These are phyloP conservation scores for Globisporangium abappressorium DNA, from an alignment of 352 stramenopile species.

Conservation along the genomic window DNA sequence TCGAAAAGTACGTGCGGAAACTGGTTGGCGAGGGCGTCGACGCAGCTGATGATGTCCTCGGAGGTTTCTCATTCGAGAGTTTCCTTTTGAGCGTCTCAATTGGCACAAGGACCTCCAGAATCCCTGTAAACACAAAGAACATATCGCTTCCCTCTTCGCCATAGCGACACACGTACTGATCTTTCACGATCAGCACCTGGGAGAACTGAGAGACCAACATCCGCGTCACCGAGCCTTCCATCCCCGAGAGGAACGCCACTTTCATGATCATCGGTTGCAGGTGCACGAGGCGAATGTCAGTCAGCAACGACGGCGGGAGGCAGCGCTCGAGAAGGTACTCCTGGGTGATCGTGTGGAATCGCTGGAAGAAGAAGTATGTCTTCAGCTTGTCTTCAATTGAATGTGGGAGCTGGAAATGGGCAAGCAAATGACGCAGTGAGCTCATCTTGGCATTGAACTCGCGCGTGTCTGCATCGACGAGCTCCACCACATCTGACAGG, in stretches of 20 bases:
- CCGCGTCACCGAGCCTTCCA: slow-evolving; percentile 46
- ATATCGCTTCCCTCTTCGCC: slow-evolving; percentile 53
- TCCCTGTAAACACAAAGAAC: slow-evolving; percentile 60
- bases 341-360: slow-evolving; percentile 59
- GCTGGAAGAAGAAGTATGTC: slow-evolving; percentile 66
- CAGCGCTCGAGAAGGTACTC: slow-evolving; percentile 48
- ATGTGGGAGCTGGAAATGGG: slow-evolving; percentile 45
- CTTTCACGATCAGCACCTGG: slow-evolving; percentile 42
- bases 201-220: slow-evolving; percentile 58
- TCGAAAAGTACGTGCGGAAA: slow-evolving; percentile 9
- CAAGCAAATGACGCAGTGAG: slow-evolving; percentile 48
- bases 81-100: slow-evolving; percentile 7
- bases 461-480: slow-evolving; percentile 47
- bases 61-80: slow-evolving; percentile 5
- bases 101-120: slow-evolving; percentile 46
- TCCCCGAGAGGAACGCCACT: slow-evolving; percentile 47
- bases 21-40: not conserved
- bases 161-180: slow-evolving; percentile 44
- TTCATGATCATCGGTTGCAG: slow-evolving; percentile 59
- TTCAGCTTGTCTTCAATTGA: slow-evolving; percentile 55
- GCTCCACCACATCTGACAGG: slow-evolving; percentile 51
- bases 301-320: slow-evolving; percentile 48
- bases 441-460: slow-evolving; percentile 59
- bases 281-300: slow-evolving; percentile 53
- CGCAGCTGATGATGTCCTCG: not conserved